Evolutionary conservation across 306 rosid genomes (phyloP).

Genomic region (Cercis canadensis): DNA sequence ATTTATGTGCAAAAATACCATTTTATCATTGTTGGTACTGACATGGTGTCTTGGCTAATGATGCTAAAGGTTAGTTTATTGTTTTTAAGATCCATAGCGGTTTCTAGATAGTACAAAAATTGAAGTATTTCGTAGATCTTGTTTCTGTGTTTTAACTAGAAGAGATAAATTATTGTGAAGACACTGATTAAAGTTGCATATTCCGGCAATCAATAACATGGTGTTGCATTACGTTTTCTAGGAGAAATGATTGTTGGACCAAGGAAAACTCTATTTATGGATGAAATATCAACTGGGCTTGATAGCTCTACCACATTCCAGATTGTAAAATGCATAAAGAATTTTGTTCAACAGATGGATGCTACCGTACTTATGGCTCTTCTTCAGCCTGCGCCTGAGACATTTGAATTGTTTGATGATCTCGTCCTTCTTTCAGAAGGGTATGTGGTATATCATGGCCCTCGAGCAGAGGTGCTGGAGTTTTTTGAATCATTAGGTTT

Average conservation of each 20-base stretch:
- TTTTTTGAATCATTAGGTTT: constrained; percentile 83
- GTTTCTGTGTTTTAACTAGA: not conserved
- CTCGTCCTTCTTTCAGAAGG: constrained; percentile 77
- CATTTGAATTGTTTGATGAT: constrained; percentile 90
- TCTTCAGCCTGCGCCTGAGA: constrained; percentile 96
- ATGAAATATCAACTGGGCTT: constrained; percentile 93
- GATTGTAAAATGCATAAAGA: constrained; percentile 75
- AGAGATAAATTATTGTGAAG: constrained; percentile 25
- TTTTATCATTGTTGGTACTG: not conserved
- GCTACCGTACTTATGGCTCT: constrained; percentile 85
- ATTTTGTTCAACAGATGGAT: constrained; percentile 88
- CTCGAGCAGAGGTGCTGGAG: constrained; percentile 65
- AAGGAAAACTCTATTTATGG: constrained; percentile 83
- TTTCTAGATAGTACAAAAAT: constrained; percentile 13
- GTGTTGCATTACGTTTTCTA: constrained; percentile 25
- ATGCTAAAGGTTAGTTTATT: not conserved
- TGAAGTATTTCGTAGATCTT: too few relatives aligned
- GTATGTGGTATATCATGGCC: constrained; percentile 79
- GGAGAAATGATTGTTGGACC: constrained; percentile 98
- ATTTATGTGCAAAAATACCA: constrained; percentile 1
- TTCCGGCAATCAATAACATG: constrained; percentile 36
- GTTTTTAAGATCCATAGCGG: constrained; percentile 12
- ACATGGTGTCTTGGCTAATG: too few relatives aligned
- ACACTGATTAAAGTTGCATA: constrained; percentile 14
- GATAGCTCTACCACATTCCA: constrained; percentile 92